Base-by-base conservation (phyloP, 1,284 basidiomycete species). In the Athelia sp. region DNA sequence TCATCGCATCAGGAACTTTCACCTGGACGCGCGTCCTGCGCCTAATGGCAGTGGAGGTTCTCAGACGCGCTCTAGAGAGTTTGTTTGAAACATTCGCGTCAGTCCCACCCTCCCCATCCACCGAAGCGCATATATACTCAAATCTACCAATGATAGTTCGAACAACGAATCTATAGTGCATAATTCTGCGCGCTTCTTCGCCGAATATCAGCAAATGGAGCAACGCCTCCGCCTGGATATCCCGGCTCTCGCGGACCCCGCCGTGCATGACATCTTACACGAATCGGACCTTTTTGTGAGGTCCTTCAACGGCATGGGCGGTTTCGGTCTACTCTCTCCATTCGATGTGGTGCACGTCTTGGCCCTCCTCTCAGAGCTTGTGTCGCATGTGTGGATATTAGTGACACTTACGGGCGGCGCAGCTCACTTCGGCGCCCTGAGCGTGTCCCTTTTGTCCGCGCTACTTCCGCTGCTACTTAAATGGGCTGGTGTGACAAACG, bases 271-370 rank as follows among this genome's bases (percentile, higher is more conserved):
- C 56, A 75, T 91, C 26, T 72, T 92, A n/a, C 81, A 86, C 55
- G 90, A 93, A 66, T 89, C 89, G 14, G 90, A 90, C 58, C 74
- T 86, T 21, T 87, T 89, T 58, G 84, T 87, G 42, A 75, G 80
- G 50, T 87, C 87, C 6, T 86, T 91, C 63, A 80, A 76, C 55
- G 82, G 82, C 45, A 67, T 72, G 54, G 78, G 81, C 32, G 75
- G 82, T 23, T 84, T 87, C 65, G 83, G 85, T 36, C 71, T 89
- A 26, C 72, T 87, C 54, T 88, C 86, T 1, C 85, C 87, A 6
- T 73, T 91, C 48, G 85, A 91, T 61, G 80, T 90, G 54, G 72
- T 87, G 56, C 83, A 86, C 56, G 72, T 90, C 52, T 68, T 92
- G 54, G 80, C 83, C 31, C 73, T 86, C 50, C 54, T 82, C 19